phyloP scores from a whole-genome alignment of 805 yeast species.

The Hanseniaspora nectarophila region DNA sequence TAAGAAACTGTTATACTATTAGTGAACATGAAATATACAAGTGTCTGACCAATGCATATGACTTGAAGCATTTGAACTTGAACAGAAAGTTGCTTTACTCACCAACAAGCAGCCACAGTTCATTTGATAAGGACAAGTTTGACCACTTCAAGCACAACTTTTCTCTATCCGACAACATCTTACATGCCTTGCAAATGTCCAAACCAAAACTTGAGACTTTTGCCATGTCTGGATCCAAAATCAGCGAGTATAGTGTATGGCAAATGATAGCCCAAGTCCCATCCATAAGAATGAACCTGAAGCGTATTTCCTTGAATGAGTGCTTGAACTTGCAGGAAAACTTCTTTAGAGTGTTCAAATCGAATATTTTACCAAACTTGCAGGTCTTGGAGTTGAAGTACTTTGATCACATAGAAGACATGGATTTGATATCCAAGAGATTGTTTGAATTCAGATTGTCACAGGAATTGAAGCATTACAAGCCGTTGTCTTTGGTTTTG shows the following conservation, averaged over 20 bases:
- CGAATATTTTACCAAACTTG: constrained; percentile 11
- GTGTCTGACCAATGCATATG: neutral
- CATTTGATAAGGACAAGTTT: neutral
- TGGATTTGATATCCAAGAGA: neutral
- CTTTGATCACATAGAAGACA: neutral
- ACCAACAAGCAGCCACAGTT: neutral
- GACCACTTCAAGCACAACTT: constrained; percentile 1
- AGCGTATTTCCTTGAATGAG: constrained; percentile 9
- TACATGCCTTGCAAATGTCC: constrained; percentile 9
- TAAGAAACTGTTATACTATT: constrained; percentile 13
- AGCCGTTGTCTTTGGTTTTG: constrained; percentile 7
- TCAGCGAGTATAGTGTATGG: constrained; percentile 71
- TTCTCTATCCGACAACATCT: constrained; percentile 5
- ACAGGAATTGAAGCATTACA: constrained; percentile 6
- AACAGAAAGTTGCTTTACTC: constrained; percentile 8
- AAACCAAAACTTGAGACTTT: constrained; percentile 40
- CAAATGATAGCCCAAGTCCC: constrained; percentile 40
- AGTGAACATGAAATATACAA: constrained; percentile 3
- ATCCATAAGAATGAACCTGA: constrained; percentile 4
- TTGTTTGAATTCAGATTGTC: constrained; percentile 12
- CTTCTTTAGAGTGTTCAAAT: constrained; percentile 2
- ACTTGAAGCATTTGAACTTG: constrained; percentile 8
- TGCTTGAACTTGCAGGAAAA: neutral
- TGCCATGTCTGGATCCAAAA: constrained; percentile 80
- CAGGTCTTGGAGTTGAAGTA: constrained; percentile 13